A percentile compares a stretch with the other conserved stretches of the same genome.
Conservation (phyloP, 352 stramenopile genomes). For the Phytophthora lateralis region DNA sequence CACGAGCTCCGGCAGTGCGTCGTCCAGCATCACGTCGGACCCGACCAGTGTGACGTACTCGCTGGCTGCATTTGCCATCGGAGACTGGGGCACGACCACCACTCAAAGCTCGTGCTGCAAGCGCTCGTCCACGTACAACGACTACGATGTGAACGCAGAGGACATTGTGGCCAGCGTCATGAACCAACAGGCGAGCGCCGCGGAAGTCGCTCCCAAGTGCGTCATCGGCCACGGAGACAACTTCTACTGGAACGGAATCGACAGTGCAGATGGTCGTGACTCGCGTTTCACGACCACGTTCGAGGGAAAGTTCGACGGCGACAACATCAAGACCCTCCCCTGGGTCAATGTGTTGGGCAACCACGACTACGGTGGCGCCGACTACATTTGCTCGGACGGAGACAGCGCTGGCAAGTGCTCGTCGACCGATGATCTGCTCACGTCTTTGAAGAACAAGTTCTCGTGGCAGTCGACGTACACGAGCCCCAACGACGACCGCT, state of each 20-base stretch:
- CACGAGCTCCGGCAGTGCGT: constrained; percentile 25
- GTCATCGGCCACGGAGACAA: constrained; percentile 72
- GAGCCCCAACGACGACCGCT: constrained; percentile 58
- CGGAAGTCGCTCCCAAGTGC: constrained; percentile 50
- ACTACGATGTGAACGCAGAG: constrained; percentile 68
- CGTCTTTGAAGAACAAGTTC: constrained; percentile 48
- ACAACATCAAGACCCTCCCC: constrained; percentile 52
- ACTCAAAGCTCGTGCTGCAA: constrained; percentile 71
- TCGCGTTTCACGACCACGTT: constrained; percentile 65
- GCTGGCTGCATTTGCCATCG: constrained; percentile 66
- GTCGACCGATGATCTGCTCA: constrained; percentile 30
- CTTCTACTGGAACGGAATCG: constrained; percentile 73
- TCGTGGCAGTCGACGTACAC: constrained; percentile 51
- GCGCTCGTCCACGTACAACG: constrained; percentile 53
- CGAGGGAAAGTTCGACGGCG: constrained; percentile 58
- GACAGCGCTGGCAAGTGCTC: constrained; percentile 34
- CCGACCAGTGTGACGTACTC: constrained; percentile 48
- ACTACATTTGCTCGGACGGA: constrained; percentile 56
- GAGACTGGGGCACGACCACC: constrained; percentile 73
- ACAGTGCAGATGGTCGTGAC: constrained; percentile 42
- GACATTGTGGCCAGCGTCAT: constrained; percentile 63
- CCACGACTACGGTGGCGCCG: constrained; percentile 68
- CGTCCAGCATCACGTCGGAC: constrained; percentile 39
- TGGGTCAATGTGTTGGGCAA: constrained; percentile 76
- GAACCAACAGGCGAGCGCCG: constrained; percentile 47